Base-by-base conservation (phyloP, 495 filamentous ascomycete genomes). In the Chaetomium fimeti region DNA sequence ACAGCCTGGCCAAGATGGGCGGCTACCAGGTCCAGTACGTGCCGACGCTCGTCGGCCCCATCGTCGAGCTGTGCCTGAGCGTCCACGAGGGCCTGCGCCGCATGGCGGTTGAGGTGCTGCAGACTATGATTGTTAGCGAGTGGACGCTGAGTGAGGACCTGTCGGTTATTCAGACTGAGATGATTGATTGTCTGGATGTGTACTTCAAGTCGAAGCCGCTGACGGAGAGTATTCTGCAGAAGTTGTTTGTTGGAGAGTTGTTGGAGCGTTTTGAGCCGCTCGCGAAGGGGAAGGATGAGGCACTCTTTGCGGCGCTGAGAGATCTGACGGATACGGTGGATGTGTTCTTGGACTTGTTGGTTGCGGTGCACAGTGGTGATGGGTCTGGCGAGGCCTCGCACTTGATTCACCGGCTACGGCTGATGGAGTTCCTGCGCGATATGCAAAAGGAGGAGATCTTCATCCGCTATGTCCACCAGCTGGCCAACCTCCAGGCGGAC, bases 1-100 rank as follows among this genome's bases (percentile, higher is more conserved):
- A 93, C 68, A 89, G 90, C 4, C 75, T 97, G 49, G 81, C 87
- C 60, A 92, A 88, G 72, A 88, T 97, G 79, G 95, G 94, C 58
- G 94, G 94, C 4, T 98, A 96, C 68, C 94, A 99, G 74, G 95
- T 99, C 24, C 94, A 97, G 79, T 99, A 97, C 63, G 94, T 98
- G 45, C 94, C 94, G 18, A 89, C 87, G 32, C 81, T 98, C 15
- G 91, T 99, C 12, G 87, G 89, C 22, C 92, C 93, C 3, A 94
- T 97, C 63, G 89, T 99, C 38, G 92, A 94, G 69, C 82, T 98
- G 18, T 99, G 94, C 69, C 81, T 99, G 22, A 97, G 93, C 70
- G 92, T 97, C 9, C 94, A 99, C 64, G 92, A 96, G 72, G 92
- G 92, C 2, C 77, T 99, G 61, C 83, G 95, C 63, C 85, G 87